Evolutionary conservation across 73 alveolate species (phyloP).

Genomic region (Paramecium octaurelia): DNA sequence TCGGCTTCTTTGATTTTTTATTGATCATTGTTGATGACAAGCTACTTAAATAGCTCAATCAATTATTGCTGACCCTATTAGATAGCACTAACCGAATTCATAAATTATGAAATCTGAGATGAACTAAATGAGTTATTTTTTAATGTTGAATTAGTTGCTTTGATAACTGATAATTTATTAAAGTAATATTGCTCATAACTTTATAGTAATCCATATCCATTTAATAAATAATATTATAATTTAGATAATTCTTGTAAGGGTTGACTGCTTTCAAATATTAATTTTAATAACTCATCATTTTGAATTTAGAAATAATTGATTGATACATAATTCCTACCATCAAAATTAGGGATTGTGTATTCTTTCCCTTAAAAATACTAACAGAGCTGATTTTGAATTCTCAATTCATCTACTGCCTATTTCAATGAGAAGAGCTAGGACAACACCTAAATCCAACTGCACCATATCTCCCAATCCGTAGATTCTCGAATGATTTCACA

Average conservation of each 20-base stretch:
- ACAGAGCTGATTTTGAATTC: neutral
- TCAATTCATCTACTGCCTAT: neutral
- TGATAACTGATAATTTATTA: neutral
- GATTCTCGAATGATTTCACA: neutral
- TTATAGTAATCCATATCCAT: neutral
- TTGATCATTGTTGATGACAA: neutral
- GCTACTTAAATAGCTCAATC: neutral
- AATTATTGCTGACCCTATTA: neutral
- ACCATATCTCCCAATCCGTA: conserved; percentile 17
- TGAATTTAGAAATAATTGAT: neutral
- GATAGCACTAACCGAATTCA: neutral
- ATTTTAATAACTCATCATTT: neutral
- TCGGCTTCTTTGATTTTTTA: neutral
- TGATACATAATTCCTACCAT: neutral
- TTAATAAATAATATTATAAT: neutral
- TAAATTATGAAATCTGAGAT: neutral
- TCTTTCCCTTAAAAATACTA: neutral
- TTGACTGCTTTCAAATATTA: neutral
- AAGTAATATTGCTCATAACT: neutral
- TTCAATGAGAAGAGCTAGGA: neutral
- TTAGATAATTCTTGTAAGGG: neutral
- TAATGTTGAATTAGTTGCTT: neutral
- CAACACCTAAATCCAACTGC: neutral
- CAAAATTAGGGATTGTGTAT: neutral
- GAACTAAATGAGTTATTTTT: neutral